Conservation (phyloP, 331 rosid genomes). For the Cydonia oblonga region DNA sequence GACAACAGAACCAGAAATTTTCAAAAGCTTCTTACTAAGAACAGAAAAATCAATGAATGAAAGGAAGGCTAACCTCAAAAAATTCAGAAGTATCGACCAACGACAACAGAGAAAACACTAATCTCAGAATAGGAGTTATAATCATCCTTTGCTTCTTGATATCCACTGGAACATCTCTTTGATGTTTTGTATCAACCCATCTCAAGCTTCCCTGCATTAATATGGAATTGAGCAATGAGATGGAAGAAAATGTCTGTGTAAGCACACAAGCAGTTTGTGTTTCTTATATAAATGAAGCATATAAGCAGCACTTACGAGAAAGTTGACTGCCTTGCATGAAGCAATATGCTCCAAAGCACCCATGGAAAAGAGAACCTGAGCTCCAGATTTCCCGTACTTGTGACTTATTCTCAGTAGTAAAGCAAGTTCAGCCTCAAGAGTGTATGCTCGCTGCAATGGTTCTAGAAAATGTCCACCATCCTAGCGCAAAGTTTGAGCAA, state of each 20-base stretch:
- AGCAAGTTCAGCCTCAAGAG: slow-evolving; percentile 86
- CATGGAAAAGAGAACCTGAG: slow-evolving; percentile 78
- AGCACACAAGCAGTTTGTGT: neutral
- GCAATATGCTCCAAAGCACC: slow-evolving; percentile 74
- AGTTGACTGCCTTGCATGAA: slow-evolving; percentile 59
- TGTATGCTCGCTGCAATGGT: slow-evolving; percentile 74
- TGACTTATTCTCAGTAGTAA: slow-evolving; percentile 68
- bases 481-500: slow-evolving; percentile 26
- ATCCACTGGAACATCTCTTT: slow-evolving; percentile 54
- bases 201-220: slow-evolving; percentile 66
- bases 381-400: slow-evolving; percentile 89
- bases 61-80: slow-evolving; percentile 61
- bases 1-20: neutral
- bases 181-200: slow-evolving; percentile 45
- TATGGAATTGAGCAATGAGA: slow-evolving; percentile 5
- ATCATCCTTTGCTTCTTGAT: slow-evolving; percentile 63
- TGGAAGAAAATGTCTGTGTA: neutral
- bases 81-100: slow-evolving; percentile 74
- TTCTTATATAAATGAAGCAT: neutral
- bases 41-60: neutral
- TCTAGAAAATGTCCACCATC: slow-evolving; percentile 68
- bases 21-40: neutral
- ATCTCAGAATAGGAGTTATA: slow-evolving; percentile 63
- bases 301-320: slow-evolving; percentile 38
- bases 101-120: slow-evolving; percentile 72